A percentile compares a stretch with the other conserved stretches of the same genome.
These are phyloP conservation scores for Termitomyces sp. DNA, from an alignment of 768 basidiomycete genomes.

Conservation along the genomic window DNA sequence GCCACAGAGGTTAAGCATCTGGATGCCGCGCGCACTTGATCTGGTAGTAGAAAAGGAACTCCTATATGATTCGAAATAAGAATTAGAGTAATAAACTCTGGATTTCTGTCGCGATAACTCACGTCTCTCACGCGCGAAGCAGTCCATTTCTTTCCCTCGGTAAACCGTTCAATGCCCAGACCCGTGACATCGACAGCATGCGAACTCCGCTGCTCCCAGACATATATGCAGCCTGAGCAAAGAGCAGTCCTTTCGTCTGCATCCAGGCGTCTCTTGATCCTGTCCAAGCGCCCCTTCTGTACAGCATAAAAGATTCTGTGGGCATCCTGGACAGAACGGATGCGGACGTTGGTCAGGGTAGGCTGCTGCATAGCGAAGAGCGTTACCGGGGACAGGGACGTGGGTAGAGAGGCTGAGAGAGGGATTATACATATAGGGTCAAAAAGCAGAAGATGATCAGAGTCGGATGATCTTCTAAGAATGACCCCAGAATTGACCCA, in stretches of 20 bases:
- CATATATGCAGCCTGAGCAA: conserved; percentile 53
- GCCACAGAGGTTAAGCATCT: too few relatives aligned
- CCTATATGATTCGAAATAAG: conserved; percentile 35
- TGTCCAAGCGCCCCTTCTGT: conserved; percentile 54
- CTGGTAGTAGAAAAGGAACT: conserved; percentile 84
- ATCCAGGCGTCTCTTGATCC: conserved; percentile 75
- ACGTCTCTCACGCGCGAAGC: conserved; percentile 82
- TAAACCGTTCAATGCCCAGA: conserved; percentile 82
- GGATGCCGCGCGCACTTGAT: conserved; percentile 47
- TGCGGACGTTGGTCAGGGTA: conserved; percentile 67
- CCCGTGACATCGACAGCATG: conserved; percentile 67
- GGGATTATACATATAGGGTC: conserved; percentile 6
- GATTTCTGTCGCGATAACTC: conserved; percentile 18
- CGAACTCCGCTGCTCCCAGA: conserved; percentile 74
- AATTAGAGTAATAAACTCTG: background rate
- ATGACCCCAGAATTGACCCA: background rate
- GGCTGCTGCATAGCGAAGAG: conserved; percentile 47
- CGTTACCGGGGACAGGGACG: background rate
- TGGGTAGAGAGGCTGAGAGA: background rate
- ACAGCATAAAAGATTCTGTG: conserved; percentile 80
- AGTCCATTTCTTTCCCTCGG: conserved; percentile 80
- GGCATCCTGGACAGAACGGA: conserved; percentile 72
- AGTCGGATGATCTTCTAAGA: conserved; percentile 4
- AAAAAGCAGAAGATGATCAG: conserved; percentile 5
- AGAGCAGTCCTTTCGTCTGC: conserved; percentile 66